Percentiles rank a stretch among this genome's conserved stretches.
These are phyloP conservation scores for Eimeria maxima DNA, from an alignment of 169 alveolate species.

Conservation along the genomic window DNA sequence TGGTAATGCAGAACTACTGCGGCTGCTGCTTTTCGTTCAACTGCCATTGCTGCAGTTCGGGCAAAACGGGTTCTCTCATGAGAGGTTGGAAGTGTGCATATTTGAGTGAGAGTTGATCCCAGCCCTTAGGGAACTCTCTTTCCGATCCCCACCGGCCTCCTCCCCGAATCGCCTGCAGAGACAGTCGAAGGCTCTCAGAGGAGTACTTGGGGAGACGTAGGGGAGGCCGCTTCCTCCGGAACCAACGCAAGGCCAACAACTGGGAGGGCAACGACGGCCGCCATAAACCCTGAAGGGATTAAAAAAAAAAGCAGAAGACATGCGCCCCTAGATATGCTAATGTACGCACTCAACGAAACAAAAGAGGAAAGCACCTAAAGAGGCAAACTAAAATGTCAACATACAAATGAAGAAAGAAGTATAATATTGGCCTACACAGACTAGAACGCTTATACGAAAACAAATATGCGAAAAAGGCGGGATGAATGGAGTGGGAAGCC, in stretches of 20 bases:
- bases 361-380: not conserved
- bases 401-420: not conserved
- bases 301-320: not conserved
- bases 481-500: not conserved
- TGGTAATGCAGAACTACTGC: not conserved
- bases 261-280: constrained; percentile 91
- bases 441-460: not conserved
- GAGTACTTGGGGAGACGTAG: constrained; percentile 92
- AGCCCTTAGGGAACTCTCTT: constrained; percentile 92
- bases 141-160: constrained; percentile 95
- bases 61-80: constrained; percentile 33
- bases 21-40: not conserved
- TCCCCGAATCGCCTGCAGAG: constrained; percentile 92
- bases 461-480: no score
- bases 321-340: not conserved
- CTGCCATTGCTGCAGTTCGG: constrained; percentile 34
- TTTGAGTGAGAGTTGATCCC: constrained; percentile 92
- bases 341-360: not conserved
- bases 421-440: not conserved
- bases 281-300: constrained; percentile 91
- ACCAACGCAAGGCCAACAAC: constrained; percentile 90
- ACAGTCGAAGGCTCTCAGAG: constrained; percentile 89
- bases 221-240: constrained; percentile 87
- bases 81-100: constrained; percentile 90
- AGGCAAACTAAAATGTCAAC: not conserved